Conservation (phyloP, 2,329 filamentous ascomycete genomes). For the Penicillium italicum region DNA sequence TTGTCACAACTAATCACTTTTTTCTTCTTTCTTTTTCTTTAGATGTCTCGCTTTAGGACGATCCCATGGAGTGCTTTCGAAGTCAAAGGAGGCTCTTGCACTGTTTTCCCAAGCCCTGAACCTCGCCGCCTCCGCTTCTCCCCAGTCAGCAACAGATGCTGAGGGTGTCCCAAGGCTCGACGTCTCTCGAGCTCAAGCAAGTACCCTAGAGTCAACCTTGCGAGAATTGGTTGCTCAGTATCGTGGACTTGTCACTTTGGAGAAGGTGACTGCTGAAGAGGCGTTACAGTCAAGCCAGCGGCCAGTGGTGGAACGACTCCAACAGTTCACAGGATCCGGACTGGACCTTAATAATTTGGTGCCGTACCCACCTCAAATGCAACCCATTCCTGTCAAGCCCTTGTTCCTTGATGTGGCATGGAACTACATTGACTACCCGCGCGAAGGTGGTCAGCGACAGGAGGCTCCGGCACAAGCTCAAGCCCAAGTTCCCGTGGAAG, state of each 20-base stretch:
- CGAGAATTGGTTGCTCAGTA: constrained; percentile 72
- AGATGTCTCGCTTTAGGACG: constrained; percentile 80
- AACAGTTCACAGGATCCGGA: constrained; percentile 67
- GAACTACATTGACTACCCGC: constrained; percentile 95
- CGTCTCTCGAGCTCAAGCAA: constrained; percentile 58
- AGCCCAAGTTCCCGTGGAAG: constrained; percentile 7
- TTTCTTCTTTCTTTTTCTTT: neutral
- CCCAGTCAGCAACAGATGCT: constrained; percentile 42
- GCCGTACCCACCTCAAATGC: constrained; percentile 77
- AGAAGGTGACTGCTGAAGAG: constrained; percentile 56
- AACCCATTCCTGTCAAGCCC: constrained; percentile 85
- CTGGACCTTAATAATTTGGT: constrained; percentile 79
- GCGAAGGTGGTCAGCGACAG: constrained; percentile 42
- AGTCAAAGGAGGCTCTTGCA: constrained; percentile 76
- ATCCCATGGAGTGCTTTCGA: constrained; percentile 72
- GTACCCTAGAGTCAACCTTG: constrained; percentile 60
- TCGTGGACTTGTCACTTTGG: constrained; percentile 80
- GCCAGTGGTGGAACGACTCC: constrained; percentile 70
- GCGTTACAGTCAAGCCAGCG: constrained; percentile 44
- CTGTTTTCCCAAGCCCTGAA: constrained; percentile 70
- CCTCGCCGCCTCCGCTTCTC: constrained; percentile 52
- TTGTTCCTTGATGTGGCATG: constrained; percentile 94
- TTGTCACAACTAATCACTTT: constrained; percentile 14
- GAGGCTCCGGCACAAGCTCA: constrained; percentile 21
- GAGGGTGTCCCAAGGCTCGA: constrained; percentile 62